Base-by-base conservation (phyloP, 306 rosid species). In the Dicorynia guianensis region DNA sequence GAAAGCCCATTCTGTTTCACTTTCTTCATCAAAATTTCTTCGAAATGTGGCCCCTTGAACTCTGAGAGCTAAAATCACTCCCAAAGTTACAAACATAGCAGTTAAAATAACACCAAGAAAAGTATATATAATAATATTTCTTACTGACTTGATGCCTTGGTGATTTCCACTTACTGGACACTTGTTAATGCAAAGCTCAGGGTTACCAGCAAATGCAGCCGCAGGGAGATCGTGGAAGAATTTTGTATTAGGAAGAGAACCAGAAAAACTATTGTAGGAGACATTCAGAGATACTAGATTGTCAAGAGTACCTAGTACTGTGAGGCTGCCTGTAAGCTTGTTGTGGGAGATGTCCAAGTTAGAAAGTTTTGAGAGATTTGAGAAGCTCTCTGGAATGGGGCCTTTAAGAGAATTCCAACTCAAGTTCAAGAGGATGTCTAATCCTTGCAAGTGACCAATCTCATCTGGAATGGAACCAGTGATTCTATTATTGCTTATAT, bases 281-380 rank as follows among this genome's bases (percentile, higher is more conserved):
- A 94, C 93, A 87, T 94, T 85, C 14, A 94, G 82, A 76, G 89
- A 91, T 55, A 90, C 97, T 42, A 94, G 91, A 71, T 94, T 94
- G 58, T 89, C 97, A 49, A 94, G 91, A 74, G 67, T 62, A 30
- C 82, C 81, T 33, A 94, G 81, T 25, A 83, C 85, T 19, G 25
- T 70, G 69, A 94, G 90, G 71, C 80, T 87, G 71, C 97, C 98
- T 65, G 84, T 81, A 60, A 94, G 87, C 77, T 63, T 83, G 84
- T 94, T 94, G 84, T 91, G 91, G 59, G 98, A 91, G 77, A 94
- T 84, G 69, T 94, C 98, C 82, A 94, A 80, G 81, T 72, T 91
- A 76, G 96, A 91, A 18, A 94, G 91, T 75, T 85, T 94, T 38
- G 98, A 91, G 79, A 94, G 93, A 81, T 85, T 94, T 38, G 93